Conservation (phyloP, 2,329 filamentous ascomycete genomes). For the Seiridium cupressi region DNA sequence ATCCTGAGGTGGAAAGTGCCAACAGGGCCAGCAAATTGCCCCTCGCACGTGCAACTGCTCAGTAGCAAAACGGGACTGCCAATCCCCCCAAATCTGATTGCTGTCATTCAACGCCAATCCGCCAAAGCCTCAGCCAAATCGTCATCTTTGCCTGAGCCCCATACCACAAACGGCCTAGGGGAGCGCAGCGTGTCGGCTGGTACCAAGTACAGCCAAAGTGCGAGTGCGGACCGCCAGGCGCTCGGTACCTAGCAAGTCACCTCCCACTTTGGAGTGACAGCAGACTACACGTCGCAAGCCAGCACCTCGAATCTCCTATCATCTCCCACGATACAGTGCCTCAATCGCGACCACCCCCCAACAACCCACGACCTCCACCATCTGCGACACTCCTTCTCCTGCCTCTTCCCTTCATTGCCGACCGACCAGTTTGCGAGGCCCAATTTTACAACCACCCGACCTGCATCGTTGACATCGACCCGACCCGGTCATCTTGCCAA, state of each 20-base stretch:
- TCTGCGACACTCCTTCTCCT: not conserved
- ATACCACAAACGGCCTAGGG: not conserved
- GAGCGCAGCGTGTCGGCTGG: not conserved
- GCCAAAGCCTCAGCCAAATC: not conserved
- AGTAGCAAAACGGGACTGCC: not conserved
- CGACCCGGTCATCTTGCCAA: conserved; percentile 28
- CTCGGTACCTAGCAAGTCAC: not conserved
- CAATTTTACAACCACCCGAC: not conserved
- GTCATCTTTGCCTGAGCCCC: not conserved
- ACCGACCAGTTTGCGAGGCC: not conserved
- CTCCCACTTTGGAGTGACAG: not conserved
- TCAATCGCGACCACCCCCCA: not conserved
- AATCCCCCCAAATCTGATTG: not conserved
- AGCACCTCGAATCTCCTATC: not conserved
- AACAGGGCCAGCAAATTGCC: not conserved
- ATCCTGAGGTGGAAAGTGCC: too few relatives aligned
- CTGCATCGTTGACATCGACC: conserved; percentile 15
- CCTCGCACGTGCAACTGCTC: not conserved
- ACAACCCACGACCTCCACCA: not conserved
- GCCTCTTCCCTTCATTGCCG: not conserved
- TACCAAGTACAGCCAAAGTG: not conserved
- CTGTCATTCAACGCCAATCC: not conserved
- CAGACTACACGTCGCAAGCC: conserved; percentile 1
- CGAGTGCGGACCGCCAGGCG: not conserved
- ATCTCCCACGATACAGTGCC: too few relatives aligned